These are phyloP conservation scores for Papiliotrema nemorosa DNA, from an alignment of 1,284 basidiomycete genomes.

Conservation along the genomic window DNA sequence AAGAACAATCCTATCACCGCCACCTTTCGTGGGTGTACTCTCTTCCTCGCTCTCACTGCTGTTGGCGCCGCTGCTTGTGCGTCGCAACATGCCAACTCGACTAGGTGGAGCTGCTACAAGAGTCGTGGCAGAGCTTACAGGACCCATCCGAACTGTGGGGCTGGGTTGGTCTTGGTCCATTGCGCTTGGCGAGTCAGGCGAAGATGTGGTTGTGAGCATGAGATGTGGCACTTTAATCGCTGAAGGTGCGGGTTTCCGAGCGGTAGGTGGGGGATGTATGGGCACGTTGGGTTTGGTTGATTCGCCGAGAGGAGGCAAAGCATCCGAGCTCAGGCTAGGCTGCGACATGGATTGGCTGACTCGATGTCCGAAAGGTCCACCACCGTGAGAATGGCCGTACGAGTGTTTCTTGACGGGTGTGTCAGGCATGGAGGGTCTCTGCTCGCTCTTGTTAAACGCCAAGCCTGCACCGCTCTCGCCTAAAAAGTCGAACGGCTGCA, in stretches of 20 bases:
- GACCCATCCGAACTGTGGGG: slow-evolving; percentile 36
- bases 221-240: slow-evolving; percentile 23
- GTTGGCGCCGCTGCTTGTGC: slow-evolving; percentile 30
- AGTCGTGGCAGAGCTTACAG: slow-evolving; percentile 1
- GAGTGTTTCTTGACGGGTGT: slow-evolving; percentile 49
- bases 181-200: slow-evolving; percentile 46
- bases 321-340: slow-evolving; percentile 19
- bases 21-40: slow-evolving; percentile 46
- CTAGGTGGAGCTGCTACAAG: not conserved
- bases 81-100: slow-evolving; percentile 34
- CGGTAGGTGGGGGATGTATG: slow-evolving; percentile 12
- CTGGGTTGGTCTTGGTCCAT: slow-evolving; percentile 45
- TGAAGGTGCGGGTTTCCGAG: slow-evolving; percentile 17
- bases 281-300: slow-evolving; percentile 14
- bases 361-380: slow-evolving; percentile 8
- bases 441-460: slow-evolving; percentile 27
- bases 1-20: slow-evolving; percentile 16
- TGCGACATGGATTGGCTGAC: slow-evolving; percentile 15
- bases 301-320: slow-evolving; percentile 8
- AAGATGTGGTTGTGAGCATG: slow-evolving; percentile 31
- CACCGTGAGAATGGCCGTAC: slow-evolving; percentile 25
- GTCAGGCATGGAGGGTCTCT: slow-evolving; percentile 45
- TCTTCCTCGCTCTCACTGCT: slow-evolving; percentile 46
- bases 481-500: slow-evolving; percentile 42
- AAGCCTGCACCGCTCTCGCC: slow-evolving; percentile 36